These are phyloP conservation scores for Blumeriella jaapii DNA, from an alignment of 2,329 filamentous ascomycete species.

Conservation along the genomic window DNA sequence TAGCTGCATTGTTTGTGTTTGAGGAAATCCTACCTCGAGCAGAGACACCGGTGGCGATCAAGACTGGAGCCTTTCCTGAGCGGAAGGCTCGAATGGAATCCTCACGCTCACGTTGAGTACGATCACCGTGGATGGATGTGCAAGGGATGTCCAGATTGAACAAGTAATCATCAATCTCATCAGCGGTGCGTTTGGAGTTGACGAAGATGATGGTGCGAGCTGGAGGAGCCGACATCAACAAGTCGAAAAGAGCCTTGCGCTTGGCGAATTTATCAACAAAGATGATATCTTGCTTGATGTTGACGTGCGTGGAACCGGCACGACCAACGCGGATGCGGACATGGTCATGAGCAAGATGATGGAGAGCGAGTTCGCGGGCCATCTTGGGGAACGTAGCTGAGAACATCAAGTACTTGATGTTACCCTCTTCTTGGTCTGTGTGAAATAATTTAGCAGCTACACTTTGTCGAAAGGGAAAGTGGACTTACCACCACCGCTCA, in stretches of 20 bases:
- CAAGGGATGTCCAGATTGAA: conserved; percentile 71
- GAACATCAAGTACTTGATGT: conserved; percentile 68
- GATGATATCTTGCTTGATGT: conserved; percentile 71
- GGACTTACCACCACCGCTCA: conserved; percentile 68
- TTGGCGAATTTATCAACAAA: conserved; percentile 56
- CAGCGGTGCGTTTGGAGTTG: conserved; percentile 67
- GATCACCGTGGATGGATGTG: conserved; percentile 79
- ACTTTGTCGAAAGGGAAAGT: background rate
- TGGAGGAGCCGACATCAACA: conserved; percentile 59
- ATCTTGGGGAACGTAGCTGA: conserved; percentile 85
- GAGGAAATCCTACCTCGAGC: too few species aligned
- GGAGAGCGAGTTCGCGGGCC: conserved; percentile 63
- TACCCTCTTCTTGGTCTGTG: conserved; percentile 62
- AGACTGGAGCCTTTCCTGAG: conserved; percentile 59
- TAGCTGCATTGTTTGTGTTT: too few species aligned
- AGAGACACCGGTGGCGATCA: conserved; percentile 77
- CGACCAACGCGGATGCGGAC: conserved; percentile 79
- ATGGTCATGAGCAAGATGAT: conserved; percentile 63
- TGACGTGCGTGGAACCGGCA: conserved; percentile 68
- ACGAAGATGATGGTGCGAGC: conserved; percentile 82
- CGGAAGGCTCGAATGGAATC: conserved; percentile 83
- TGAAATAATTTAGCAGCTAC: conserved; percentile 12
- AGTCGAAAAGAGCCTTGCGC: conserved; percentile 56
- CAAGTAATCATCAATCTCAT: conserved; percentile 77
- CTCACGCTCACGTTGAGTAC: conserved; percentile 84